Percentiles rank a stretch among this genome's conserved stretches.
phyloP scores from a whole-genome alignment of 345 rosid genomes.

The Linum trigynum region DNA sequence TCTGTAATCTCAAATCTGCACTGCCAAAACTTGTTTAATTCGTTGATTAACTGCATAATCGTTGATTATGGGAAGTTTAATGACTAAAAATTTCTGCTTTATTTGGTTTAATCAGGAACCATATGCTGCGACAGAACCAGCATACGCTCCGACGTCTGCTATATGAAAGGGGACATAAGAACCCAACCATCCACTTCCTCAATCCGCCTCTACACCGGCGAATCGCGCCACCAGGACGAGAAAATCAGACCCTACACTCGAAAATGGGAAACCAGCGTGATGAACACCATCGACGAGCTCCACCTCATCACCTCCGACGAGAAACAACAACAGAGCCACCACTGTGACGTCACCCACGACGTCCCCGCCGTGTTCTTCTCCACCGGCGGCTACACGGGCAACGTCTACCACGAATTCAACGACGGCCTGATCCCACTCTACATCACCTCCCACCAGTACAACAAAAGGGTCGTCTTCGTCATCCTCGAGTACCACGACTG shows the following conservation, averaged over 20 bases:
- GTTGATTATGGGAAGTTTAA: not conserved
- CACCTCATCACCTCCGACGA: conserved; percentile 37
- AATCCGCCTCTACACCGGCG: conserved; percentile 13
- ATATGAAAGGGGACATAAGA: conserved; percentile 70
- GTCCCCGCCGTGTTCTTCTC: conserved; percentile 78
- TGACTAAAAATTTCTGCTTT: conserved; percentile 1
- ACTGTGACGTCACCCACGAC: conserved; percentile 50
- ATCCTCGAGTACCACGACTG: conserved; percentile 68
- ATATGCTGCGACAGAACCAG: conserved; percentile 70
- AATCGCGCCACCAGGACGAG: conserved; percentile 29
- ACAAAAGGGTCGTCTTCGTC: conserved; percentile 67
- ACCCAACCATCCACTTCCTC: conserved; percentile 21
- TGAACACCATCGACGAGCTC: conserved; percentile 64
- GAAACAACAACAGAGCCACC: conserved; percentile 8
- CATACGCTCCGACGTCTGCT: conserved; percentile 53
- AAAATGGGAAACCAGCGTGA: conserved; percentile 71
- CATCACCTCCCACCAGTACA: conserved; percentile 62
- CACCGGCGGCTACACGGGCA: conserved; percentile 78
- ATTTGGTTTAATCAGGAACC: conserved; percentile 38
- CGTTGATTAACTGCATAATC: not conserved
- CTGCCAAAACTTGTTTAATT: not conserved
- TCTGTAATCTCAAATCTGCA: not conserved
- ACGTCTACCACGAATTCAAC: conserved; percentile 75
- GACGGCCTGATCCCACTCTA: conserved; percentile 74
- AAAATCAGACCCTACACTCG: conserved; percentile 75